Evolutionary conservation across 2,329 filamentous ascomycete genomes (phyloP), one percentile per base, ranked within the genome.

Genomic region (Shiraia sp.): DNA sequence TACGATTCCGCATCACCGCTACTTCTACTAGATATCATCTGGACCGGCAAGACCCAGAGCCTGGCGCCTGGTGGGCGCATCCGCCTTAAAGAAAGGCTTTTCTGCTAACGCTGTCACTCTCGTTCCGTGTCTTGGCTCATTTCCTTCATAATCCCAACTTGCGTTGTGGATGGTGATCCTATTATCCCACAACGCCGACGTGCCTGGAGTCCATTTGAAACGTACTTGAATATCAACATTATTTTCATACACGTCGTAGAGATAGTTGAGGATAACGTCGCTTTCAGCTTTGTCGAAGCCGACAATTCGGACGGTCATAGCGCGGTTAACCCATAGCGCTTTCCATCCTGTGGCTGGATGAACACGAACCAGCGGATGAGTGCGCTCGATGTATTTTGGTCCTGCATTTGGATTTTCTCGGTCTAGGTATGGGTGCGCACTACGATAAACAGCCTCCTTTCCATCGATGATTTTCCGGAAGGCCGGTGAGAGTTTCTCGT

Each of bases 311-410:
- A 78, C 76, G 0, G 85, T 88, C 78, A 88, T 84, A 2, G 81
- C 74, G 3, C 85, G 77, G 61, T 89, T 89, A 0, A 89, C 86
- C 74, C 78, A 89, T 0, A 89, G 74, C 0, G 83, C 76, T 65
- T 88, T 89, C 86, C 86, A 88, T 0, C 85, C 86, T 0, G 86
- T 89, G 0, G 81, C 85, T 0, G 86, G 86, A 59, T 89, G 85
- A 0, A 86, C 81, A 3, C 86, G 77, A 2, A 89, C 85, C 8
- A 89, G 64, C 0, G 85, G 85, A 60, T 88, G 86, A 8, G 77
- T 72, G 6, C 85, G 77, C 66, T 88, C 85, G n/a, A 89, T 70
- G 53, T 76, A 76, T 66, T 83, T 80, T 0, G 84, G 85, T 0
- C 86, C 85, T 0, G 76, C 74, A 10, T 75, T 75, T 0, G 81